Evolutionary conservation across 345 rosid species (phyloP).

Genomic region (Acer campestre): DNA sequence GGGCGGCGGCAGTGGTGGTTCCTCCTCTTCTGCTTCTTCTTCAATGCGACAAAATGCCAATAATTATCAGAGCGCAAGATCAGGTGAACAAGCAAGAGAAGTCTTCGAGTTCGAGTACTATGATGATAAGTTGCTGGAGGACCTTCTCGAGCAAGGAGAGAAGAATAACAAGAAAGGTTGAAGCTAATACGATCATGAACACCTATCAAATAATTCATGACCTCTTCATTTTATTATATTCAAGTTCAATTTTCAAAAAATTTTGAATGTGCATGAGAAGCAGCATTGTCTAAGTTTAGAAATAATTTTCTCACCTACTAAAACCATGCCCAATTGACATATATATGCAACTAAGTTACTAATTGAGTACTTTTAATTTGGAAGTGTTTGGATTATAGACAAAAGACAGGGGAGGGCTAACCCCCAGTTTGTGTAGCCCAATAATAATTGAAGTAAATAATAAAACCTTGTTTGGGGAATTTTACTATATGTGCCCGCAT

Average conservation of each 20-base stretch:
- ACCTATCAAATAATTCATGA: neutral
- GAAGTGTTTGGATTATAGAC: neutral
- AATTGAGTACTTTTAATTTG: neutral
- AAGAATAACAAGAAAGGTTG: slow-evolving; percentile 35
- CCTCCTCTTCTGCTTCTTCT: slow-evolving; percentile 43
- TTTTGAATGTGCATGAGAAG: neutral
- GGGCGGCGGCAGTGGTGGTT: slow-evolving; percentile 30
- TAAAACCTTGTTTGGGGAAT: neutral
- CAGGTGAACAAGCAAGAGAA: slow-evolving; percentile 32
- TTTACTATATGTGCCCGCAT: neutral
- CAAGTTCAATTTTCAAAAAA: neutral
- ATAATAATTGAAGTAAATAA: neutral
- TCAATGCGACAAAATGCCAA: slow-evolving; percentile 13
- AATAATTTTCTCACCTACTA: neutral
- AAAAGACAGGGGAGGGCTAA: slow-evolving; percentile 10
- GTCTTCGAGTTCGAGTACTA: slow-evolving; percentile 80
- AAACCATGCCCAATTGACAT: neutral
- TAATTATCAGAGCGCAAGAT: slow-evolving; percentile 5
- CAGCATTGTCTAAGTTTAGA: neutral
- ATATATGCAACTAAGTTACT: neutral
- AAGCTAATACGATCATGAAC: neutral
- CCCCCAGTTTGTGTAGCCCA: slow-evolving; percentile 13
- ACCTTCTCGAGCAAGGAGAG: slow-evolving; percentile 71
- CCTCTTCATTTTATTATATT: too few relatives aligned
- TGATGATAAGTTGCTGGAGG: slow-evolving; percentile 78